A percentile compares a stretch with the other conserved stretches of the same genome.
These are phyloP conservation scores for Colletotrichum viniferum DNA, from an alignment of 2,329 filamentous ascomycete species.

Conservation along the genomic window DNA sequence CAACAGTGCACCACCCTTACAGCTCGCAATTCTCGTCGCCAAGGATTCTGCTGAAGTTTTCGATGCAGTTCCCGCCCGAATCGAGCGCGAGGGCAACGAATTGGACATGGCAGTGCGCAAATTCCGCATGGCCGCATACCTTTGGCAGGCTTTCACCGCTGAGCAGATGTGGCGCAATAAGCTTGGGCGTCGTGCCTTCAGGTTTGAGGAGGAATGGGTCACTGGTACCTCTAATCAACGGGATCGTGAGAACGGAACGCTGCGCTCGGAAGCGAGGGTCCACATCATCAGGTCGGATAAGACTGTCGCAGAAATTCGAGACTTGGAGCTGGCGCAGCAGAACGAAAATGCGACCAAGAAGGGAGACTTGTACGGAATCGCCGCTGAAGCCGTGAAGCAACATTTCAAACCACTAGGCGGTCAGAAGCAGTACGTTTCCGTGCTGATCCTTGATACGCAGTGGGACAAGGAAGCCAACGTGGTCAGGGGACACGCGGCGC, in stretches of 20 bases:
- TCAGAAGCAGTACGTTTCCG: constrained; percentile 88
- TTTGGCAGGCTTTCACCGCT: constrained; percentile 96
- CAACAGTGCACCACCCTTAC: constrained; percentile 79
- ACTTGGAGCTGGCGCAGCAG: constrained; percentile 80
- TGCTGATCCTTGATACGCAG: constrained; percentile 84
- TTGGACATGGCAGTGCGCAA: constrained; percentile 84
- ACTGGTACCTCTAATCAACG: constrained; percentile 78
- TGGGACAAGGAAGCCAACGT: constrained; percentile 78
- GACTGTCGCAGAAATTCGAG: constrained; percentile 82
- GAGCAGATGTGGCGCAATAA: constrained; percentile 95
- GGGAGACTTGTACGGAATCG: constrained; percentile 77
- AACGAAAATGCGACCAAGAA: constrained; percentile 71
- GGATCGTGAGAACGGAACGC: constrained; percentile 71
- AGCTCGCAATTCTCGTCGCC: constrained; percentile 85
- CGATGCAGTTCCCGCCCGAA: constrained; percentile 78
- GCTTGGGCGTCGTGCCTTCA: constrained; percentile 83
- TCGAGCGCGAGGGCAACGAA: constrained; percentile 80
- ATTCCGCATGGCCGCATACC: constrained; percentile 91
- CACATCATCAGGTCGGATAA: constrained; percentile 84
- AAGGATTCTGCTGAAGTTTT: constrained; percentile 88
- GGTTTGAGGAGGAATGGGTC: constrained; percentile 96
- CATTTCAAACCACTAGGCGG: constrained; percentile 77
- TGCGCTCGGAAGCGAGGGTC: constrained; percentile 90
- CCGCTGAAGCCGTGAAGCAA: constrained; percentile 75
- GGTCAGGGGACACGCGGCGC: constrained; percentile 80